Conservation (phyloP, 352 stramenopile genomes). For the Detonula confervacea region DNA sequence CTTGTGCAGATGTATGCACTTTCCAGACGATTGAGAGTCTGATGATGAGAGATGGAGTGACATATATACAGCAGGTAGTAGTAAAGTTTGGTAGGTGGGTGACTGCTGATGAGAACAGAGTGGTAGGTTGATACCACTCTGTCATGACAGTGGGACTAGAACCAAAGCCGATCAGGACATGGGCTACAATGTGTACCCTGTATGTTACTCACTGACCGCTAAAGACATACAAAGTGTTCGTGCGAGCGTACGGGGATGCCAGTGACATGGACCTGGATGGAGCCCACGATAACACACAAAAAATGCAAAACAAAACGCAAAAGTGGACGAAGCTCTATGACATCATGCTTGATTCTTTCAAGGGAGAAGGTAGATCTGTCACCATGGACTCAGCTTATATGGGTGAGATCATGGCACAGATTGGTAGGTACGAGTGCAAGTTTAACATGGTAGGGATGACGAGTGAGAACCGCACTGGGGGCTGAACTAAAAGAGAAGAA, state of each 20-base stretch:
- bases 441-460: slow-evolving; percentile 17
- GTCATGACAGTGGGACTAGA: slow-evolving; percentile 13
- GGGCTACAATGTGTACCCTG: slow-evolving; percentile 12
- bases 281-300: neutral
- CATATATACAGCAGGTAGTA: neutral
- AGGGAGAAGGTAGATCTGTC: slow-evolving; percentile 2
- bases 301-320: neutral
- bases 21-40: neutral
- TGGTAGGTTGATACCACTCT: slow-evolving; percentile 8
- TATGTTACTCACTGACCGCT: slow-evolving; percentile 14
- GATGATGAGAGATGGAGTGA: neutral
- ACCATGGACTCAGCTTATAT: slow-evolving; percentile 32
- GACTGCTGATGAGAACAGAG: neutral
- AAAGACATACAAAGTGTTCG: slow-evolving; percentile 17
- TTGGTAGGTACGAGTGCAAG: slow-evolving; percentile 22
- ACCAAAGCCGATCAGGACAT: slow-evolving; percentile 19
- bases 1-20: slow-evolving; percentile 5
- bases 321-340: slow-evolving; percentile 24
- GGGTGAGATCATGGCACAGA: slow-evolving; percentile 30
- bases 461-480: slow-evolving; percentile 6
- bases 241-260: slow-evolving; percentile 7
- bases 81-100: neutral
- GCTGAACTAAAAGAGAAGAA: neutral
- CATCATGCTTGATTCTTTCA: slow-evolving; percentile 22
- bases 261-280: neutral